These are phyloP conservation scores for Mucor circinelloides DNA, from an alignment of 371 early-diverging fungal genomes.

Conservation along the genomic window DNA sequence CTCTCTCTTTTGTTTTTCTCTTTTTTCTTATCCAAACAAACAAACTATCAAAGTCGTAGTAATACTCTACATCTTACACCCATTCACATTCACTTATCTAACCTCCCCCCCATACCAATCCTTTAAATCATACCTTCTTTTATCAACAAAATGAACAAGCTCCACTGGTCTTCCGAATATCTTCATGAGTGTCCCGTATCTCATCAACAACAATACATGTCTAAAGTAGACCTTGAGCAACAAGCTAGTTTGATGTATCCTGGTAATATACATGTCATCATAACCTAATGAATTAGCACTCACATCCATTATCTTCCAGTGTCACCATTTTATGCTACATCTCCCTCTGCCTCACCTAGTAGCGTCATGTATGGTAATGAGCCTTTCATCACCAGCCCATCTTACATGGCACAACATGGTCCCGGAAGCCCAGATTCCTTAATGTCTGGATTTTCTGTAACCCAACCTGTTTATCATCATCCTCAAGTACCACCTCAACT, in stretches of 20 bases:
- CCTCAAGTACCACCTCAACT: constrained; percentile 34
- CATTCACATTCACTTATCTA: neutral
- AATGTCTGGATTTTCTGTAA: constrained; percentile 25
- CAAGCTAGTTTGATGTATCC: constrained; percentile 36
- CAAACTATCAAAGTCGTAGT: neutral
- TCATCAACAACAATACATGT: constrained; percentile 27
- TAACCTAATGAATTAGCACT: neutral
- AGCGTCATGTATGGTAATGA: constrained; percentile 16
- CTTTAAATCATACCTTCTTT: neutral
- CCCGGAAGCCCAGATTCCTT: constrained; percentile 43
- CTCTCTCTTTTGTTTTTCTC: neutral
- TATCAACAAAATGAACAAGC: constrained; percentile 10
- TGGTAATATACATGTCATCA: constrained; percentile 25
- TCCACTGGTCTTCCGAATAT: constrained; percentile 32
- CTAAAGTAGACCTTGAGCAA: constrained; percentile 16
- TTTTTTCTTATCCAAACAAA: constrained; percentile 1
- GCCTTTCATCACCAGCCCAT: constrained; percentile 20
- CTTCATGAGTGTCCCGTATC: constrained; percentile 31
- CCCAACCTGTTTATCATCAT: constrained; percentile 18
- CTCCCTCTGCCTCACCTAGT: constrained; percentile 18
- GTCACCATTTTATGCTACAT: constrained; percentile 23
- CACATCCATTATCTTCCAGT: neutral
- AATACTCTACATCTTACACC: neutral
- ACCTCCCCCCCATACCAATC: constrained; percentile 12
- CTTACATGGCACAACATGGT: constrained; percentile 11